These are phyloP conservation scores for Rhamnella rubrinervis DNA, from an alignment of 331 rosid species.

Conservation along the genomic window DNA sequence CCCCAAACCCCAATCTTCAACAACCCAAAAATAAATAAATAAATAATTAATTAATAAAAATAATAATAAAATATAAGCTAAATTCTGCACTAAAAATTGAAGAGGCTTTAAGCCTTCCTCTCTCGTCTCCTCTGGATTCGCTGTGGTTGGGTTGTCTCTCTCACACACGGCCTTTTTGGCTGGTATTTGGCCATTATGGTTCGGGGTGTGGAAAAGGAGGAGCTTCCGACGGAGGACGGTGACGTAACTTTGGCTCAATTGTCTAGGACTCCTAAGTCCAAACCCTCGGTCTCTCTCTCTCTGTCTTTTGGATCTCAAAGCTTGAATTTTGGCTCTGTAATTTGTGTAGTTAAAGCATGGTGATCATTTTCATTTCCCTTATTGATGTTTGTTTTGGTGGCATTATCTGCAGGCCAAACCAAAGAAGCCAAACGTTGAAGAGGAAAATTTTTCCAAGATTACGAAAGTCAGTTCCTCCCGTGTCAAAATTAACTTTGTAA, in stretches of 20 bases:
- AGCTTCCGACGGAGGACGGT: slow-evolving; percentile 19
- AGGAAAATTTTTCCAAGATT: slow-evolving; percentile 7
- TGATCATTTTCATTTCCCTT: not conserved
- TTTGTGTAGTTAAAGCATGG: not conserved
- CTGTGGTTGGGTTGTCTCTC: not conserved
- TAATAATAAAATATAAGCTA: not conserved
- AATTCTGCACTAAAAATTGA: not conserved
- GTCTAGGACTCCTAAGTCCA: slow-evolving; percentile 21
- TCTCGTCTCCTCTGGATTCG: too few relatives aligned
- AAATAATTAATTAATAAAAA: too few relatives aligned
- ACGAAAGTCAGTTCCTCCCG: slow-evolving; percentile 26
- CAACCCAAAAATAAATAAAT: not conserved
- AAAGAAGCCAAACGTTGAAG: slow-evolving; percentile 14
- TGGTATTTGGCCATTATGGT: not conserved
- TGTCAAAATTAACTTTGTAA: slow-evolving; percentile 23
- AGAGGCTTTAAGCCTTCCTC: not conserved
- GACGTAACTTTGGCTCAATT: slow-evolving; percentile 28
- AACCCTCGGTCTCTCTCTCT: slow-evolving; percentile 17
- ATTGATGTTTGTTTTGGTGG: not conserved
- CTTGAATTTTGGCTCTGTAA: not conserved
- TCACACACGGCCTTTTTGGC: not conserved
- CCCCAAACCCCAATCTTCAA: not conserved
- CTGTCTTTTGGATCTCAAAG: not conserved
- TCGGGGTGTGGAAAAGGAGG: not conserved
- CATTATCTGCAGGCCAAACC: not conserved